Percentiles rank a stretch among this genome's conserved stretches.
phyloP scores from a whole-genome alignment of 148 eudicot species.

The Rhododendron mucronatum region DNA sequence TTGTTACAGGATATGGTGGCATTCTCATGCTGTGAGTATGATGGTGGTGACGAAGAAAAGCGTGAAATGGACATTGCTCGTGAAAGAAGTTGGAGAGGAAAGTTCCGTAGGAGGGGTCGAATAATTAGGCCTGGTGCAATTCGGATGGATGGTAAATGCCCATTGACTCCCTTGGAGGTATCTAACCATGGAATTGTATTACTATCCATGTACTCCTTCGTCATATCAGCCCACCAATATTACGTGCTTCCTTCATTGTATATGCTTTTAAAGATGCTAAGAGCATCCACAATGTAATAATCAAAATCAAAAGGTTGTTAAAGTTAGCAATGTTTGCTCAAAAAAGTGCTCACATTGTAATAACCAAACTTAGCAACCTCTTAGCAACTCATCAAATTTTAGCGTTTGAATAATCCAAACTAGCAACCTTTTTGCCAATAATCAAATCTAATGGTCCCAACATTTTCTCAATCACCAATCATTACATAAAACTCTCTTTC shows the following conservation, averaged over 20 bases:
- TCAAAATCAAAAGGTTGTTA: no score
- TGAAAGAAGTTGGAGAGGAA: slow-evolving; percentile 98
- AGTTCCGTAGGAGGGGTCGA: slow-evolving; percentile 80
- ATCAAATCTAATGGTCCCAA: no score
- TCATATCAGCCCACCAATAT: not conserved
- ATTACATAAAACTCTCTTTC: no score
- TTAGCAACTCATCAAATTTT: no score
- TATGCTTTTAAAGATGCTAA: not conserved
- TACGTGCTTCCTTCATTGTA: not conserved
- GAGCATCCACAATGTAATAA: no score
- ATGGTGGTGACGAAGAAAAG: slow-evolving; percentile 91
- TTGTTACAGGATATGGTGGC: slow-evolving; percentile 94
- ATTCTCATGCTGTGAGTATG: slow-evolving; percentile 95
- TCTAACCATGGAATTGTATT: not conserved
- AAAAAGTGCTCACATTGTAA: no score
- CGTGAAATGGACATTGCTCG: slow-evolving; percentile 93
- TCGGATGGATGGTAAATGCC: slow-evolving; percentile 93
- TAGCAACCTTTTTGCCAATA: no score
- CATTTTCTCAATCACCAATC: no score
- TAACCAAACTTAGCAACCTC: no score
- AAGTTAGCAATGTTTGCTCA: no score
- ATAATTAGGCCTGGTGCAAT: slow-evolving; percentile 86
- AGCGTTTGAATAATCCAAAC: no score
- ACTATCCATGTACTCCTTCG: no score
- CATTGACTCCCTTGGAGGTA: slow-evolving; percentile 97